Conservation (phyloP, 345 rosid species). For the Pseudoturritis turrita region DNA sequence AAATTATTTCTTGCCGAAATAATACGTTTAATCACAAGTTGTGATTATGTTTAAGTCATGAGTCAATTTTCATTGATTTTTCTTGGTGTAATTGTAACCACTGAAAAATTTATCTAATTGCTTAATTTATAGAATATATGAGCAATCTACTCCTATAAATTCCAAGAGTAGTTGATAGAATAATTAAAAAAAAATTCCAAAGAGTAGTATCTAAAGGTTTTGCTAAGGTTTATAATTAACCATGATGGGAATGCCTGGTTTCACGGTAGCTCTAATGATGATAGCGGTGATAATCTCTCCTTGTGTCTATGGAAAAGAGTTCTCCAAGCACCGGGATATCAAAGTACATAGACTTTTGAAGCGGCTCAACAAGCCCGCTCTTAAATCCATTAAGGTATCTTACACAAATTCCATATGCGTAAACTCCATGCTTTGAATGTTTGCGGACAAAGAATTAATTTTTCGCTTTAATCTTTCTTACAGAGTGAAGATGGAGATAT, state of each 20-base stretch:
- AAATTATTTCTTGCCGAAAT: too few relatives aligned
- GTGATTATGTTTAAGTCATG: too few relatives aligned
- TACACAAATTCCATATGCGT: not conserved
- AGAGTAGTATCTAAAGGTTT: not conserved
- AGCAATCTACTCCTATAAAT: not conserved
- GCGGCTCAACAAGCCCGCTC: conserved; percentile 51
- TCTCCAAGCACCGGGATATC: not conserved
- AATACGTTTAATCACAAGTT: too few relatives aligned
- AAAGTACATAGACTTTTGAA: conserved; percentile 38
- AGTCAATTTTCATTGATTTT: too few relatives aligned
- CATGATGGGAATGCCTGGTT: not conserved
- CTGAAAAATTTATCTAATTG: too few relatives aligned
- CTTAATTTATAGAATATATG: not conserved
- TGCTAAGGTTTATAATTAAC: not conserved
- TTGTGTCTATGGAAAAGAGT: not conserved
- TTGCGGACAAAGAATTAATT: not conserved
- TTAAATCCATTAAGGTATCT: conserved; percentile 51
- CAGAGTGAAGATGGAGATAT: conserved; percentile 26
- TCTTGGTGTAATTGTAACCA: too few relatives aligned
- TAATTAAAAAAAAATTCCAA: not conserved
- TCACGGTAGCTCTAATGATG: not conserved
- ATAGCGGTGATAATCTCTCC: not conserved
- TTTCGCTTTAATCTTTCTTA: not conserved
- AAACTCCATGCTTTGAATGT: not conserved
- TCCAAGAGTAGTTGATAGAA: too few relatives aligned